These are phyloP conservation scores for Flaveria sonorensis DNA, from an alignment of 129 eudicot species.

Conservation along the genomic window DNA sequence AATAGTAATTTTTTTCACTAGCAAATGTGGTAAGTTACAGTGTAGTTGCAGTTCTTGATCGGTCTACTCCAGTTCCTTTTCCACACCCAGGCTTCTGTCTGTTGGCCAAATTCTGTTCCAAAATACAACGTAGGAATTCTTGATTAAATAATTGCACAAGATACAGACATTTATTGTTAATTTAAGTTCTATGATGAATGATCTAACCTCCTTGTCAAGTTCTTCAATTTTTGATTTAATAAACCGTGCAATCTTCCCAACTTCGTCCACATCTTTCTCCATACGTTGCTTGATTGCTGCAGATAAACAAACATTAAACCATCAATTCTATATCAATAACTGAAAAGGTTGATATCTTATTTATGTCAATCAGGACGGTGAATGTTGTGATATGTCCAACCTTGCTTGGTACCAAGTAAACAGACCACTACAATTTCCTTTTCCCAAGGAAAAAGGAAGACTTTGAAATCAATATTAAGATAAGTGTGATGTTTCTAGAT, in stretches of 20 bases:
- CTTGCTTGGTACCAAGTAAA: too few relatives aligned
- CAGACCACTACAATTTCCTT: too few relatives aligned
- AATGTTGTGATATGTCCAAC: too few relatives aligned
- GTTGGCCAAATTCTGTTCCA: conserved; percentile 63
- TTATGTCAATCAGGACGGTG: too few relatives aligned
- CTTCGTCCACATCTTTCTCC: conserved; percentile 99
- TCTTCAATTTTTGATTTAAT: conserved; percentile 87
- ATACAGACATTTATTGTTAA: not conserved
- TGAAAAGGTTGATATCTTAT: not conserved
- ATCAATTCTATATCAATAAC: conserved; percentile 10
- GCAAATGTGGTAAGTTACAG: conserved; percentile 45
- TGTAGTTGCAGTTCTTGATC: conserved; percentile 93
- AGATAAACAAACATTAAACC: conserved; percentile 21
- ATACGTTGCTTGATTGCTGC: conserved; percentile 90
- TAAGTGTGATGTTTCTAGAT: too few relatives aligned
- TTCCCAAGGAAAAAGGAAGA: too few relatives aligned
- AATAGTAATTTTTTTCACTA: not conserved
- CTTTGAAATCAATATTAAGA: too few relatives aligned
- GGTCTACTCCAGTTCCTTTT: conserved; percentile 95
- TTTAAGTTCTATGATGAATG: not conserved
- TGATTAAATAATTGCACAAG: not conserved
- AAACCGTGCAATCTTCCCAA: conserved; percentile 80
- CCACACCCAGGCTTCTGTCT: conserved; percentile 98
- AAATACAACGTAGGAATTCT: not conserved
- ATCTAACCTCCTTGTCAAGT: conserved; percentile 85